phyloP scores from a whole-genome alignment of 257 asterid genomes.

The Ophiorrhiza pumila region DNA sequence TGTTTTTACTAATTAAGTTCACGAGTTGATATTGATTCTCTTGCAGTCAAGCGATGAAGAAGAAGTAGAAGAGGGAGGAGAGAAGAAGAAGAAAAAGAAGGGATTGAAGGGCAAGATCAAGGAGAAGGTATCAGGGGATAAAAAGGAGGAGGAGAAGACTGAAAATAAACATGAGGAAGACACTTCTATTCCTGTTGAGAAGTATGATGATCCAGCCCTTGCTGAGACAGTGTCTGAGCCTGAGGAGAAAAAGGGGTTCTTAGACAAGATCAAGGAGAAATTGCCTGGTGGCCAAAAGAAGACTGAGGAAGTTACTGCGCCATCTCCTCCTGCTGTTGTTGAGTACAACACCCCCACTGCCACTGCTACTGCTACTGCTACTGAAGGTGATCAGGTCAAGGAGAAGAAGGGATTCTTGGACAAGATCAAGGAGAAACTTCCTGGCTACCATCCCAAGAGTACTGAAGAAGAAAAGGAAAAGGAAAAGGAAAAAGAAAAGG shows the following conservation, averaged over 20 bases:
- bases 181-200: slow-evolving; percentile 49
- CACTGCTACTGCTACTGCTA: no score
- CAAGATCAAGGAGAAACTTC: slow-evolving; percentile 91
- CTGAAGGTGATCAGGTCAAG: slow-evolving; percentile 43
- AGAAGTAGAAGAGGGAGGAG: slow-evolving; percentile 58
- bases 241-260: slow-evolving; percentile 73
- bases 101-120: slow-evolving; percentile 58
- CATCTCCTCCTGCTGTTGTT: slow-evolving; percentile 23
- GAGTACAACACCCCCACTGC: slow-evolving; percentile 31
- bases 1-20: no score
- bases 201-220: slow-evolving; percentile 35
- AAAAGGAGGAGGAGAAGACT: slow-evolving; percentile 38
- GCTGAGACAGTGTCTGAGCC: slow-evolving; percentile 21
- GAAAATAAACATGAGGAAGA: slow-evolving; percentile 24
- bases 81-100: slow-evolving; percentile 70
- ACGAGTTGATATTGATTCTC: neutral
- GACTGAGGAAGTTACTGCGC: slow-evolving; percentile 40
- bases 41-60: slow-evolving; percentile 72
- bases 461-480: slow-evolving; percentile 58
- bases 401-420: slow-evolving; percentile 84
- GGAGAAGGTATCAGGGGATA: slow-evolving; percentile 43
- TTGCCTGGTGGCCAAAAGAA: slow-evolving; percentile 64
- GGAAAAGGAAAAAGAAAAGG: slow-evolving; percentile 40
- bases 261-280: slow-evolving; percentile 74
- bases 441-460: slow-evolving; percentile 73